A percentile compares a stretch with the other conserved stretches of the same genome.
Evolutionary conservation across 2,329 filamentous ascomycete species (phyloP).

Genomic region (Trichophyton simii): DNA sequence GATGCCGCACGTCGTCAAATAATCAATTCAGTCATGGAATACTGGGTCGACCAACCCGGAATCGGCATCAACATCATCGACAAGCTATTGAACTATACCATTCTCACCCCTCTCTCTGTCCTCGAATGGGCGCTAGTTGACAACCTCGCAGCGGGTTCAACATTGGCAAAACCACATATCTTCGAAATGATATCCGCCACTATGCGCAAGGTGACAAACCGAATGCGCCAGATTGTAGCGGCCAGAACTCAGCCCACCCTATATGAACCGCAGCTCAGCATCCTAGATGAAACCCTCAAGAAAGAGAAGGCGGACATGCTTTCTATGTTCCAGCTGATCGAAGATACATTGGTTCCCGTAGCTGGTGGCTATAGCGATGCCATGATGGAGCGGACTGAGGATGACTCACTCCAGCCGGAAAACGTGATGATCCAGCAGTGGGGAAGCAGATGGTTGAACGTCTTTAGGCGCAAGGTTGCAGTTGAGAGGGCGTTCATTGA

Average conservation of each 20-base stretch:
- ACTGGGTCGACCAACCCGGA: conserved; percentile 87
- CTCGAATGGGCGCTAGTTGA: conserved; percentile 79
- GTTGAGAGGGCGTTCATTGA: conserved; percentile 67
- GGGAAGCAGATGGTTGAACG: conserved; percentile 75
- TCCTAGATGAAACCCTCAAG: conserved; percentile 53
- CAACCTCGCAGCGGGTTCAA: conserved; percentile 49
- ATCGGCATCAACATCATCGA: conserved; percentile 86
- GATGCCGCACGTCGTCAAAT: conserved; percentile 74
- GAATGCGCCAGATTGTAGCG: conserved; percentile 66
- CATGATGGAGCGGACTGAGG: conserved; percentile 55
- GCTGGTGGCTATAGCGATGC: conserved; percentile 61
- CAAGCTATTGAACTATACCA: conserved; percentile 94
- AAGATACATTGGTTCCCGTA: conserved; percentile 62
- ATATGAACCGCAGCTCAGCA: conserved; percentile 41
- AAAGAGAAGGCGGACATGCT: conserved; percentile 63
- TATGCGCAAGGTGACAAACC: conserved; percentile 76
- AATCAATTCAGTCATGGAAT: conserved; percentile 75
- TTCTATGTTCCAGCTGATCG: conserved; percentile 66
- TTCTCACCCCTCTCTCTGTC: conserved; percentile 72
- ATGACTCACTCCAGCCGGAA: conserved; percentile 38
- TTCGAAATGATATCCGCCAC: conserved; percentile 88
- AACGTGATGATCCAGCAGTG: conserved; percentile 60
- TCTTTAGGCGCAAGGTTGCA: conserved; percentile 67
- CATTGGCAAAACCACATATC: conserved; percentile 60
- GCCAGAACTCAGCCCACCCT: conserved; percentile 48